Conservation (phyloP, 108 stramenopile genomes). For the Cyclotella distinguenda region DNA sequence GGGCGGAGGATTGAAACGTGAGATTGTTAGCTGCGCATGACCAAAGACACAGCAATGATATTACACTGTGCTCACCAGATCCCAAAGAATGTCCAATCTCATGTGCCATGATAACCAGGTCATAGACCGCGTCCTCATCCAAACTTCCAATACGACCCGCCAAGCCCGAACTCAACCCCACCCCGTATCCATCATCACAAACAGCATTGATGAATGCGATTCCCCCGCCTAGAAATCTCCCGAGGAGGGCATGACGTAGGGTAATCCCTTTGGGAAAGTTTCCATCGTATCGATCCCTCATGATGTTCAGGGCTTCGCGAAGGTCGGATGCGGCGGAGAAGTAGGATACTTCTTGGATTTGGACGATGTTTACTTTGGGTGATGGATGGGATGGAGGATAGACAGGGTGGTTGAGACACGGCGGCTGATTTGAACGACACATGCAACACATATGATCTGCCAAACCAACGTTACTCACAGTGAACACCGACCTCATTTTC, state of each 20-base stretch:
- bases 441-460: no score
- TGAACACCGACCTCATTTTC: slow-evolving; percentile 16
- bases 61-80: slow-evolving; percentile 4
- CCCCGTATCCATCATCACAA: slow-evolving; percentile 13
- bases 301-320: slow-evolving; percentile 7
- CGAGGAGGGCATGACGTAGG: slow-evolving; percentile 23
- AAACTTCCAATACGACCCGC: slow-evolving; percentile 12
- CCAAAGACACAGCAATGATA: not conserved
- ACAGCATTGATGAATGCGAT: slow-evolving; percentile 31
- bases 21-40: not conserved
- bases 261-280: not conserved
- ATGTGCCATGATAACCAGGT: slow-evolving; percentile 22
- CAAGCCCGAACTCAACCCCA: slow-evolving; percentile 25
- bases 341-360: slow-evolving; percentile 14
- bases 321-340: not conserved
- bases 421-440: no score
- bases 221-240: slow-evolving; percentile 23
- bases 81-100: slow-evolving; percentile 26
- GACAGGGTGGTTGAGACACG: no score
- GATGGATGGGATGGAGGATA: not conserved
- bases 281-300: slow-evolving; percentile 1
- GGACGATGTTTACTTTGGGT: slow-evolving; percentile 2
- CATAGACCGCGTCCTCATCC: slow-evolving; percentile 19
- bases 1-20: not conserved
- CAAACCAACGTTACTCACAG: not conserved